Conservation (phyloP, 2,329 filamentous ascomycete species). For the Fusarium buxicola region DNA sequence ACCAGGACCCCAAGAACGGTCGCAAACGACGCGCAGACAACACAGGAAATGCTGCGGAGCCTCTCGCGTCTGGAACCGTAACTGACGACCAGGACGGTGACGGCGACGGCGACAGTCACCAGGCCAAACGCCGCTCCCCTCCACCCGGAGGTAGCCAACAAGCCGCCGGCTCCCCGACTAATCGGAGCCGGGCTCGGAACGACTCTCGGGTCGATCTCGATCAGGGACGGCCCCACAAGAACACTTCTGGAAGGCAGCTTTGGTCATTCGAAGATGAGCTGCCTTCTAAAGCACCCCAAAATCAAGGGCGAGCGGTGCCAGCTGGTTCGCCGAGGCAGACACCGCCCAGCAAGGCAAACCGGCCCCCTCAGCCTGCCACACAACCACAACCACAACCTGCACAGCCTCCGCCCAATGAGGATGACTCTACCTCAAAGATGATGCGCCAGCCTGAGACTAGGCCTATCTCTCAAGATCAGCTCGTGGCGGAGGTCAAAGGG, state of each 20-base stretch:
- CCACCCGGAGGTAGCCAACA: slow-evolving; percentile 38
- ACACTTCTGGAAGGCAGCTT: slow-evolving; percentile 41
- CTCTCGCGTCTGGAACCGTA: background rate
- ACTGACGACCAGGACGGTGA: slow-evolving; percentile 21
- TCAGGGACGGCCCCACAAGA: slow-evolving; percentile 39
- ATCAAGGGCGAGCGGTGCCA: slow-evolving; percentile 14
- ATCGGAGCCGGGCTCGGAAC: slow-evolving; percentile 26
- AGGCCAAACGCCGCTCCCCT: slow-evolving; percentile 47
- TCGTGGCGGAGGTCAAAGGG: slow-evolving; percentile 83
- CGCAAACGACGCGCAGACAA: slow-evolving; percentile 19
- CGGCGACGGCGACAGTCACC: slow-evolving; percentile 28
- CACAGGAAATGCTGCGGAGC: background rate
- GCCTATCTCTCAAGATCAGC: slow-evolving; percentile 77
- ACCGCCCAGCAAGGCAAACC: slow-evolving; percentile 12
- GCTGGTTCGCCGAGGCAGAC: slow-evolving; percentile 9
- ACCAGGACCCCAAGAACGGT: slow-evolving; percentile 7
- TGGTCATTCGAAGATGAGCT: slow-evolving; percentile 46
- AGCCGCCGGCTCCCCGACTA: slow-evolving; percentile 26
- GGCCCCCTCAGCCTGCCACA: slow-evolving; percentile 1
- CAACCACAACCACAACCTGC: slow-evolving; percentile 2
- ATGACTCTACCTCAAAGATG: slow-evolving; percentile 27
- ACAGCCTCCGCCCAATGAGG: slow-evolving; percentile 5
- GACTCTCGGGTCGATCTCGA: slow-evolving; percentile 38
- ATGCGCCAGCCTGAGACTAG: slow-evolving; percentile 33
- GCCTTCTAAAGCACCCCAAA: slow-evolving; percentile 17